phyloP scores from a whole-genome alignment of 768 basidiomycete genomes.

The Guyanaporus albipodus region DNA sequence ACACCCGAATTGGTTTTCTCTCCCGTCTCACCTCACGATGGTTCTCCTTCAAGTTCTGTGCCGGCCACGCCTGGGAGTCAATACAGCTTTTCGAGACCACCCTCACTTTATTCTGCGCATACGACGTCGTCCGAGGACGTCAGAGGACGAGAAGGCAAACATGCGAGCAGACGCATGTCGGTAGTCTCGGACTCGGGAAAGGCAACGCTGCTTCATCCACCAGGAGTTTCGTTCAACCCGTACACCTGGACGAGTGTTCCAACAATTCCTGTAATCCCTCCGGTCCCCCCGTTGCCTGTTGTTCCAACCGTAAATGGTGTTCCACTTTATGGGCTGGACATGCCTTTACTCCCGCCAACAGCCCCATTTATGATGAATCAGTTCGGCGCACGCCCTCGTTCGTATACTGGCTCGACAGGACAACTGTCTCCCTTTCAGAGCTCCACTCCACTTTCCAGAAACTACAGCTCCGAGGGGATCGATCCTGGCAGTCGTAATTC shows the following conservation, averaged over 20 bases:
- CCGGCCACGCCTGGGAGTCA: constrained; percentile 35
- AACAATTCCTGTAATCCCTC: constrained; percentile 28
- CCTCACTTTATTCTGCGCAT: constrained; percentile 52
- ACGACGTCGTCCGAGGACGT: constrained; percentile 58
- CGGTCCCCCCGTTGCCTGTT: constrained; percentile 36
- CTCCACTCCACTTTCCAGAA: constrained; percentile 18
- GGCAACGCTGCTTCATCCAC: constrained; percentile 20
- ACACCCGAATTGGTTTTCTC: constrained; percentile 42
- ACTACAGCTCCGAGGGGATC: constrained; percentile 25
- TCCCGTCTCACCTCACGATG: constrained; percentile 34
- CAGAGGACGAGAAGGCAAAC: constrained; percentile 38
- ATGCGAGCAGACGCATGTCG: constrained; percentile 40
- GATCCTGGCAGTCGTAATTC: constrained; percentile 16
- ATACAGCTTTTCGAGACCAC: constrained; percentile 44
- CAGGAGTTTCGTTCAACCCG: constrained; percentile 24
- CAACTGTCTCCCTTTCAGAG: constrained; percentile 27
- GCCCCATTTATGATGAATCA: constrained; percentile 75
- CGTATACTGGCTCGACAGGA: constrained; percentile 29
- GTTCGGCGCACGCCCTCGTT: constrained; percentile 40
- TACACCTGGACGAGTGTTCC: constrained; percentile 25
- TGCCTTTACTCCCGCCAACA: constrained; percentile 68
- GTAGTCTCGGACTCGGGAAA: constrained; percentile 34
- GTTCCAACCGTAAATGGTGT: constrained; percentile 34
- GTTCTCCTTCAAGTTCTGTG: constrained; percentile 52
- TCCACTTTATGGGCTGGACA: constrained; percentile 50